Conservation (phyloP, 139 green algal species). For the Tetraselmis striata region DNA sequence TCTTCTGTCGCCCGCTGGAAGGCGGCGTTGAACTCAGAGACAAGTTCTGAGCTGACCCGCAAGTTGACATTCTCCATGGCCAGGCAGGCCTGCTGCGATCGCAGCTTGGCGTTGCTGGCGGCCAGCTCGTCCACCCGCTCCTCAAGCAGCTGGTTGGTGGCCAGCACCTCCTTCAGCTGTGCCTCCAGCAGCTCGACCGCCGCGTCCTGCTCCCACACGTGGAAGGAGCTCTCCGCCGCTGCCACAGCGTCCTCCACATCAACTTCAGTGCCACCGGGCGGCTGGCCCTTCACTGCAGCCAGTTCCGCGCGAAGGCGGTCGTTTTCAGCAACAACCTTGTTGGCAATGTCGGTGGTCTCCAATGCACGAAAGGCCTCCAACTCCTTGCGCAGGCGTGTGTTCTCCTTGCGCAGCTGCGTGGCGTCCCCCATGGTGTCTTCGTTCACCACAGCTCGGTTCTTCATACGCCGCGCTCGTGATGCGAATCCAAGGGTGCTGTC, state of each 20-base stretch:
- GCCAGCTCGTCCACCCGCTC: not conserved
- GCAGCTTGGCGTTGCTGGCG: not conserved
- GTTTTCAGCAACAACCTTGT: not conserved
- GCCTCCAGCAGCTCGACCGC: not conserved
- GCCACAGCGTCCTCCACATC: too few species aligned
- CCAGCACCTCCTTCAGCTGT: constrained; percentile 17
- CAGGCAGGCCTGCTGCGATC: not conserved
- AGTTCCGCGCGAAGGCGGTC: not conserved
- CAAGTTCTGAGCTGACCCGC: not conserved
- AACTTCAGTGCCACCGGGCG: not conserved
- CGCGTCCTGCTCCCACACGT: not conserved
- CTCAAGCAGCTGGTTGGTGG: constrained; percentile 11
- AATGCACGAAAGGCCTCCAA: constrained; percentile 13
- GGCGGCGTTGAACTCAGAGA: not conserved
- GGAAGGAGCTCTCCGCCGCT: not conserved
- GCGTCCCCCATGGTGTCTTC: constrained; percentile 53
- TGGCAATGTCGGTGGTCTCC: not conserved
- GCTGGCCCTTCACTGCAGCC: too few species aligned
- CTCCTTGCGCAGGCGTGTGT: constrained; percentile 41
- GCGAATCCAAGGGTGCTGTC: not conserved
- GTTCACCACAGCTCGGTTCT: constrained; percentile 44
- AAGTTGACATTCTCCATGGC: not conserved
- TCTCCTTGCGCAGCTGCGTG: constrained; percentile 44
- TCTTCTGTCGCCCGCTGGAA: not conserved
- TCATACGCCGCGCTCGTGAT: not conserved